phyloP scores from a whole-genome alignment of 192 early-diverging fungal genomes.

The Polychytrium aggregatum region DNA sequence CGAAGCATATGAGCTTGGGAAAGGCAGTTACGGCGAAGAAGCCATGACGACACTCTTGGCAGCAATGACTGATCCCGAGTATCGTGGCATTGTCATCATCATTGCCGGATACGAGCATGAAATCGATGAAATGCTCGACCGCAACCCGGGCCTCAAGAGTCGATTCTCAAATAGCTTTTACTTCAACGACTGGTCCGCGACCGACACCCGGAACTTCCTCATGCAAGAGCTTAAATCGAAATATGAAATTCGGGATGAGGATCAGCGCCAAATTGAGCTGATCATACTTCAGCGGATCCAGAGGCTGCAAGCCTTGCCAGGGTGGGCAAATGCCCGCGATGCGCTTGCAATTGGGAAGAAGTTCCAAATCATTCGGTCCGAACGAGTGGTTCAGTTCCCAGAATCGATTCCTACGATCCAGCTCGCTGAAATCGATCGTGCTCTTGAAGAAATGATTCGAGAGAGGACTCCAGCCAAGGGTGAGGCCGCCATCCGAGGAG shows the following conservation, averaged over 20 bases:
- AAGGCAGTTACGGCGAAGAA: conserved; percentile 21
- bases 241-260: conserved; percentile 5
- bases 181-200: conserved; percentile 16
- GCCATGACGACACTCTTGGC: conserved; percentile 20
- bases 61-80: conserved; percentile 23
- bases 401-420: conserved; percentile 10
- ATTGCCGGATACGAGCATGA: conserved; percentile 24
- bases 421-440: conserved; percentile 6
- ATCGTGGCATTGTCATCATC: conserved; percentile 22
- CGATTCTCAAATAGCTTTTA: conserved; percentile 18
- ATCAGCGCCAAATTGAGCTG: conserved; percentile 1
- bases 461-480: background rate
- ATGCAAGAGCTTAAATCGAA: background rate
- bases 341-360: conserved; percentile 10
- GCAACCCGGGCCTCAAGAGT: conserved; percentile 17
- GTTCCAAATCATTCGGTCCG: conserved; percentile 3
- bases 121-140: conserved; percentile 19
- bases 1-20: conserved; percentile 28
- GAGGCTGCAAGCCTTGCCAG: conserved; percentile 6
- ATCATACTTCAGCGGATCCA: conserved; percentile 1
- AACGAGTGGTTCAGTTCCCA: conserved; percentile 3
- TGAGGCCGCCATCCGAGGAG: no score
- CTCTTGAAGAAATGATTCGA: conserved; percentile 6
- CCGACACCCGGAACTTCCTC: conserved; percentile 12
- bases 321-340: conserved; percentile 22